These are phyloP conservation scores for Butyriboletus loyo DNA, from an alignment of 768 basidiomycete genomes.

Conservation along the genomic window DNA sequence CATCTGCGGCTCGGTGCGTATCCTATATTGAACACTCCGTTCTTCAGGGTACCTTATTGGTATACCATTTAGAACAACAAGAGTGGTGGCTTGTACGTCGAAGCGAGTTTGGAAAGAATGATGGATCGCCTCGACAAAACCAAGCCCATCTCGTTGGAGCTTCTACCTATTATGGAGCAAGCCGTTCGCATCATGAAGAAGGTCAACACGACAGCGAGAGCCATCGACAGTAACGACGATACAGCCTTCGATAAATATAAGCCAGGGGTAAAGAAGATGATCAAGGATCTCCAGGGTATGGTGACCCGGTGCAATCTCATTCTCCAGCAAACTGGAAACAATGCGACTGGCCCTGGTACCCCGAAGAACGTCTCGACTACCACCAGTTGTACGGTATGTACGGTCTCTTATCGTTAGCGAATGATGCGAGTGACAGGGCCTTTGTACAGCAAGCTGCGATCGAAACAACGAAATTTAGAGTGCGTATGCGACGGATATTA, in stretches of 20 bases:
- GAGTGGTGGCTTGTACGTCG: slow-evolving; percentile 16
- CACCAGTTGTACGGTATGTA: slow-evolving; percentile 2
- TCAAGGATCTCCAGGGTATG: slow-evolving; percentile 6
- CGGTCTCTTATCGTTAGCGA: background rate
- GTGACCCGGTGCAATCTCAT: slow-evolving; percentile 21
- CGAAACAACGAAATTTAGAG: slow-evolving; percentile 9
- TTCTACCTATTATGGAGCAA: slow-evolving; percentile 9
- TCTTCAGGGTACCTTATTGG: background rate
- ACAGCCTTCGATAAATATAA: slow-evolving; percentile 3
- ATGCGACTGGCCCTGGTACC: slow-evolving; percentile 16
- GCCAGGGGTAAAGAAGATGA: slow-evolving; percentile 12
- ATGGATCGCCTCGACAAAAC: slow-evolving; percentile 8
- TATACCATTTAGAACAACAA: background rate
- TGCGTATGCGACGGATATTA: background rate
- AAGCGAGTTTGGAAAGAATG: slow-evolving; percentile 13
- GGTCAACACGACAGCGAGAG: slow-evolving; percentile 5
- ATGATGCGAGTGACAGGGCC: background rate
- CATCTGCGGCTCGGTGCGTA: slow-evolving; percentile 10
- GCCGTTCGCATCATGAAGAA: background rate
- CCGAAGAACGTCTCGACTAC: slow-evolving; percentile 5
- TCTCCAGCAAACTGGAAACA: slow-evolving; percentile 13
- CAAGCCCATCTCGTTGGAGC: slow-evolving; percentile 13
- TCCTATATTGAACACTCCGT: background rate
- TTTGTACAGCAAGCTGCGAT: slow-evolving; percentile 9
- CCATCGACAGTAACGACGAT: slow-evolving; percentile 3